Percentiles rank a stretch among this genome's conserved stretches.
These are phyloP conservation scores for Metschnikowia hibisci DNA, from an alignment of 805 yeast genomes.

Conservation along the genomic window DNA sequence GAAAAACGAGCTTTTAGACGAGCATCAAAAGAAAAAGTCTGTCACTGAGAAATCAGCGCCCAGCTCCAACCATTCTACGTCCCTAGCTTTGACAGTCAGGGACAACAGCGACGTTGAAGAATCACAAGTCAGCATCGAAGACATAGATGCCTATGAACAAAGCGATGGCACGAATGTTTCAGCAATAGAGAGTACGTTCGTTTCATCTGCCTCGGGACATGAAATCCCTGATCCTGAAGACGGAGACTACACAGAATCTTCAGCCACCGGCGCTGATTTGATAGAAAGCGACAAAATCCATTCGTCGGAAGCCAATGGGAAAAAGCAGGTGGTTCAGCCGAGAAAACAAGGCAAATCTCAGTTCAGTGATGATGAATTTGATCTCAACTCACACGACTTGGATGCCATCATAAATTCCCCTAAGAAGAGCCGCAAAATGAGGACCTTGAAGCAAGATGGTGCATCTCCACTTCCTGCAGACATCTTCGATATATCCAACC, in stretches of 20 bases:
- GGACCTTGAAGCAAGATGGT: slow-evolving; percentile 8
- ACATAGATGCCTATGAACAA: not conserved
- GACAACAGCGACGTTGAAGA: slow-evolving; percentile 1
- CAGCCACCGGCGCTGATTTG: not conserved
- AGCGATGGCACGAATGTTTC: not conserved
- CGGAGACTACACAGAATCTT: slow-evolving; percentile 7
- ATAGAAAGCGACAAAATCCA: not conserved
- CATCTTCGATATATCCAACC: slow-evolving; percentile 26
- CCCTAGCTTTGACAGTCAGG: slow-evolving; percentile 8
- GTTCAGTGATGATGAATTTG: slow-evolving; percentile 17
- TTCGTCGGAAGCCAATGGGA: not conserved
- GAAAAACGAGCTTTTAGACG: slow-evolving; percentile 3
- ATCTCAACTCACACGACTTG: slow-evolving; percentile 17
- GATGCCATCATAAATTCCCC: slow-evolving; percentile 21
- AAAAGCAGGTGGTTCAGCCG: not conserved
- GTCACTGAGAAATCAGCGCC: not conserved
- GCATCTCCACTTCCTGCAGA: slow-evolving; percentile 15
- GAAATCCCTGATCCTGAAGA: slow-evolving; percentile 6
- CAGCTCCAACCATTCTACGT: not conserved
- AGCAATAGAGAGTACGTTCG: not conserved
- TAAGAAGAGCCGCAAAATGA: slow-evolving; percentile 22
- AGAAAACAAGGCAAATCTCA: slow-evolving; percentile 8
- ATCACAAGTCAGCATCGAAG: not conserved
- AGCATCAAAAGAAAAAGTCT: not conserved
- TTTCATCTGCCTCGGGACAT: not conserved